phyloP scores from a whole-genome alignment of 2,329 filamentous ascomycete species.

The Aspergillus arachidicola region DNA sequence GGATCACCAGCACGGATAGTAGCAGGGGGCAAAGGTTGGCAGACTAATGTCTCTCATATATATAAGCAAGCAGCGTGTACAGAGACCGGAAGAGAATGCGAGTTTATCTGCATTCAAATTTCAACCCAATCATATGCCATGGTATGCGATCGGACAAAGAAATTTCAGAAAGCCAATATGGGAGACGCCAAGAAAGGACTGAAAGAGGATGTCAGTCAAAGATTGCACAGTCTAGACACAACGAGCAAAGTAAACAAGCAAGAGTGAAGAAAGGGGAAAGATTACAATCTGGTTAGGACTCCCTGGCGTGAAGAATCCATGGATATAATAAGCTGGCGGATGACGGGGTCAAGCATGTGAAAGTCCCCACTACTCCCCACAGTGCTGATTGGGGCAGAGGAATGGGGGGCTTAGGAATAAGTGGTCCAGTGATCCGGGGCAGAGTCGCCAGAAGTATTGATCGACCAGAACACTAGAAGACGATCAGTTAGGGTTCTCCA shows the following conservation, averaged over 20 bases:
- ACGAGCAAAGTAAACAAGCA: not conserved
- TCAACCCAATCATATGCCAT: not conserved
- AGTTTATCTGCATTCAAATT: not conserved
- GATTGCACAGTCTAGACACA: not conserved
- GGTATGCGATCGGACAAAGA: not conserved
- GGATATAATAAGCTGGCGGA: conserved; percentile 13
- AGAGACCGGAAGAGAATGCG: not conserved
- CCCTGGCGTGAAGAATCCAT: conserved; percentile 7
- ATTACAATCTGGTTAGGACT: not conserved
- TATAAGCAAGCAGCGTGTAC: not conserved
- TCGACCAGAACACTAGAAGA: not conserved
- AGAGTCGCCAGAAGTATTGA: not conserved
- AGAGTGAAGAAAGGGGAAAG: not conserved
- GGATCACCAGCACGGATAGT: not conserved
- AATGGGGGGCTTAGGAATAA: not conserved
- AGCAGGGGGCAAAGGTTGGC: not conserved
- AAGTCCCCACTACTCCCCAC: conserved; percentile 15
- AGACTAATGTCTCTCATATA: not conserved
- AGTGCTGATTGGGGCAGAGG: conserved; percentile 7
- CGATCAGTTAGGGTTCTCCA: not conserved
- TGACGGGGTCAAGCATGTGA: conserved; percentile 26
- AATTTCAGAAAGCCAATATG: not conserved
- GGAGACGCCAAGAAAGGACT: not conserved
- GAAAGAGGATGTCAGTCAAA: not conserved
- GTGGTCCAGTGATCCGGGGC: conserved; percentile 9